These are phyloP conservation scores for Chlorociboria aeruginascens DNA, from an alignment of 495 filamentous ascomycete genomes.

Conservation along the genomic window DNA sequence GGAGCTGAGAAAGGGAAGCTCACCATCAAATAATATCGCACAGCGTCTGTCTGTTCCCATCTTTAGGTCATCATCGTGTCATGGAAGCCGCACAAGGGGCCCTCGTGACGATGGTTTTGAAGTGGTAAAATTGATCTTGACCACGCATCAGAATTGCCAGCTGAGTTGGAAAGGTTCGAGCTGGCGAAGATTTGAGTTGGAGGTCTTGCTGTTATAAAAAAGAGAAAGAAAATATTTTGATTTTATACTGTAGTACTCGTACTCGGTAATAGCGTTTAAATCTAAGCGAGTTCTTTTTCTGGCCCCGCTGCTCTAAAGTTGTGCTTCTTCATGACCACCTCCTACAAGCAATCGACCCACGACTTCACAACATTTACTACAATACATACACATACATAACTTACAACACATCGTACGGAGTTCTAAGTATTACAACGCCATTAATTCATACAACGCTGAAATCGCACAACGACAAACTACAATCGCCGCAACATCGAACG, in stretches of 20 bases:
- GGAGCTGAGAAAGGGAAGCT: too few species aligned
- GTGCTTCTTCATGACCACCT: conserved; percentile 2
- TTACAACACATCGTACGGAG: background rate
- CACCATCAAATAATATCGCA: background rate
- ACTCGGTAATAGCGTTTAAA: too few species aligned
- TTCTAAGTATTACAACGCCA: conserved; percentile 4
- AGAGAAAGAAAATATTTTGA: conserved; percentile 14
- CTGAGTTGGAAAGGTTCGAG: conserved; percentile 39
- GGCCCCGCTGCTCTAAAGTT: conserved; percentile 6
- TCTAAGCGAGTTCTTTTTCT: conserved; percentile 2
- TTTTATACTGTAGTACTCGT: too few species aligned
- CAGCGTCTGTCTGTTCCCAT: conserved; percentile 49
- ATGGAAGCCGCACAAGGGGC: conserved; percentile 73
- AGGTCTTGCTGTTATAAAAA: conserved; percentile 61
- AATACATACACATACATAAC: conserved; percentile 2
- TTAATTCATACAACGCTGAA: background rate
- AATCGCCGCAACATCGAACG: background rate
- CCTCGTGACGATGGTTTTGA: conserved; percentile 99
- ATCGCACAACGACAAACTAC: background rate
- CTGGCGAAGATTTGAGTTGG: conserved; percentile 61
- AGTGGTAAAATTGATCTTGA: conserved; percentile 41
- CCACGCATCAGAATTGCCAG: conserved; percentile 82
- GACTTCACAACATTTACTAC: background rate
- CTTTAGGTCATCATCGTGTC: conserved; percentile 98
- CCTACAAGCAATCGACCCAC: background rate